A percentile compares a stretch with the other conserved stretches of the same genome.
Conservation (phyloP, 306 rosid genomes). For the Begonia fuchsioides region DNA sequence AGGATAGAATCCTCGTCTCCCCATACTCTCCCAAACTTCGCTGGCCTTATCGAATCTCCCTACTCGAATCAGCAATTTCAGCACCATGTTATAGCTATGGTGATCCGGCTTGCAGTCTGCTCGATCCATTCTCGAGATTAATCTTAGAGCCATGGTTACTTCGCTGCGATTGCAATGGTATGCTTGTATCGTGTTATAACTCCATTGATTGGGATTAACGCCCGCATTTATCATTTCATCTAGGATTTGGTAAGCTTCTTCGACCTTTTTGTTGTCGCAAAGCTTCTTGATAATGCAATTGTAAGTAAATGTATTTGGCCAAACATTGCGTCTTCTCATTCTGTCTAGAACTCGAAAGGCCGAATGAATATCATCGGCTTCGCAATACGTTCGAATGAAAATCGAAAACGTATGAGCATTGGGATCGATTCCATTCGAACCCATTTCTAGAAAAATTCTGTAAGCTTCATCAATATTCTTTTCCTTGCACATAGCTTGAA, state of each 20-base stretch:
- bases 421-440: constrained; percentile 31
- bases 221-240: constrained; percentile 72
- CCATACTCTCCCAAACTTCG: constrained; percentile 72
- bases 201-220: constrained; percentile 58
- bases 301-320: constrained; percentile 60
- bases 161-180: constrained; percentile 75
- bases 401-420: constrained; percentile 64
- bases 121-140: constrained; percentile 54
- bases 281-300: constrained; percentile 64
- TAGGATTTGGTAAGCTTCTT: constrained; percentile 75
- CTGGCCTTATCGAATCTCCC: constrained; percentile 70
- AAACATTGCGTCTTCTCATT: constrained; percentile 42
- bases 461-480: constrained; percentile 50
- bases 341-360: constrained; percentile 57
- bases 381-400: constrained; percentile 53
- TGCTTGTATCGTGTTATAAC: constrained; percentile 72
- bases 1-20: constrained; percentile 37
- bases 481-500: constrained; percentile 64
- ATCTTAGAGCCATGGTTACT: constrained; percentile 52
- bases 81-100: constrained; percentile 68
- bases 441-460: constrained; percentile 35
- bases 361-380: constrained; percentile 47
- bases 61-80: constrained; percentile 53
- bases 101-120: constrained; percentile 44
- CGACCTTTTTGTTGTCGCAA: constrained; percentile 58